A percentile compares a stretch with the other conserved stretches of the same genome.
Evolutionary conservation across 2,329 filamentous ascomycete genomes (phyloP).

Genomic region (Monilinia laxa): DNA sequence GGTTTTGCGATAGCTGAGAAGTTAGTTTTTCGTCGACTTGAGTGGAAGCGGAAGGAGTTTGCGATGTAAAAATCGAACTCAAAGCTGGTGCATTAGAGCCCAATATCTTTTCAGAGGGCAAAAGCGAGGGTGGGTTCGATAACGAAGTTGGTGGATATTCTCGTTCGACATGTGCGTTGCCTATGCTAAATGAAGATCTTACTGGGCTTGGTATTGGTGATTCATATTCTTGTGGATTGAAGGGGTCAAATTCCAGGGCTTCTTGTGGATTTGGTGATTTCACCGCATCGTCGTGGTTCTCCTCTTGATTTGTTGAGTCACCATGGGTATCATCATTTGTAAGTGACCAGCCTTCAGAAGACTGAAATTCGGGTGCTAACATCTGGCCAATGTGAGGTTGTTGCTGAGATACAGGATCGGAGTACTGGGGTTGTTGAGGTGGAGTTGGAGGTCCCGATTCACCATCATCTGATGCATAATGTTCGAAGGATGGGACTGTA

Average conservation of each 20-base stretch:
- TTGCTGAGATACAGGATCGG: background rate
- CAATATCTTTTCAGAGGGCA: constrained; percentile 1
- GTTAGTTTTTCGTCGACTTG: background rate
- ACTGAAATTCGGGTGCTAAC: constrained; percentile 18
- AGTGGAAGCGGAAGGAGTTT: background rate
- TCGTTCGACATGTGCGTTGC: constrained; percentile 16
- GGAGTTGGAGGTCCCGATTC: constrained; percentile 19
- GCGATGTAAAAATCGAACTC: background rate
- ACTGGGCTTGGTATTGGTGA: constrained; percentile 17
- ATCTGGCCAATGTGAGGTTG: constrained; percentile 21
- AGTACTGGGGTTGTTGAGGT: constrained; percentile 12
- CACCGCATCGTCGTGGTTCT: constrained; percentile 4
- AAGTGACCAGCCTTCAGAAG: constrained; percentile 16
- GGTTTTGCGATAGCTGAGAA: constrained; percentile 1
- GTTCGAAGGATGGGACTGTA: constrained; percentile 34
- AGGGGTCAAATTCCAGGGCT: constrained; percentile 30
- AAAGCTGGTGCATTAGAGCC: constrained; percentile 1
- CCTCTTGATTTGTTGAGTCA: background rate
- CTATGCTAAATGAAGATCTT: constrained; percentile 9
- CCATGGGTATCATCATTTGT: constrained; percentile 1
- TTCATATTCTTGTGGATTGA: constrained; percentile 28
- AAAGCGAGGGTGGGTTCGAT: background rate
- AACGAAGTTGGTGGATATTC: constrained; percentile 11
- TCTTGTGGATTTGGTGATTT: constrained; percentile 21
- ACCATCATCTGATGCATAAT: constrained; percentile 31